These are phyloP conservation scores for Solidago caesia DNA, from an alignment of 129 eudicot genomes.

Conservation along the genomic window DNA sequence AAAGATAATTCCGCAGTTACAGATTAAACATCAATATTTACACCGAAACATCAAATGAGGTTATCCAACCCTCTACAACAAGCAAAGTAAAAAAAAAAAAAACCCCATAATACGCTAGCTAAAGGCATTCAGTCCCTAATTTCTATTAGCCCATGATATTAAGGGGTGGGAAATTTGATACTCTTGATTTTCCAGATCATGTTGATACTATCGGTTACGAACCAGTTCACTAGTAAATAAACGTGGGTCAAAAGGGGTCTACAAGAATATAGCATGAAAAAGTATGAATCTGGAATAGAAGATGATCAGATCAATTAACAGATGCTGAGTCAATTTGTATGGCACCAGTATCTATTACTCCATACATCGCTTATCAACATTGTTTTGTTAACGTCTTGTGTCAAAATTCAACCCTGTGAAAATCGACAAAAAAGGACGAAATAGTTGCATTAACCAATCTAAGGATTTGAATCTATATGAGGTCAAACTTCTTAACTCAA, in stretches of 20 bases:
- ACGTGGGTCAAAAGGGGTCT: background rate
- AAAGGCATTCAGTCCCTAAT: no score
- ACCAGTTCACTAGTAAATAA: conserved; percentile 40
- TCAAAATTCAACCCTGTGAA: conserved; percentile 82
- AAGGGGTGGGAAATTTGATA: conserved; percentile 90
- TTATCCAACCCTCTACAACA: no score
- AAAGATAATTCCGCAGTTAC: no score
- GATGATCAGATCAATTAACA: conserved; percentile 96
- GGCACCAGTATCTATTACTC: conserved; percentile 74
- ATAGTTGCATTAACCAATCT: background rate
- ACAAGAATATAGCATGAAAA: background rate
- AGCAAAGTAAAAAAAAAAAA: no score
- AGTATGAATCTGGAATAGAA: conserved; percentile 76
- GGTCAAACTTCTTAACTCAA: conserved; percentile 17
- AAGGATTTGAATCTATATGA: background rate
- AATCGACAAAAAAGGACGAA: background rate
- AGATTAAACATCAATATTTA: no score
- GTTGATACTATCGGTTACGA: conserved; percentile 93
- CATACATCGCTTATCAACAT: conserved; percentile 83
- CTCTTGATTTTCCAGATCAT: conserved; percentile 94
- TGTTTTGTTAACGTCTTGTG: conserved; percentile 94
- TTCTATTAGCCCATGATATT: conserved; percentile 72
- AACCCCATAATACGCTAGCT: no score
- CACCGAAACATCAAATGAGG: no score
- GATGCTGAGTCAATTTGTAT: conserved; percentile 97